Base-by-base conservation (phyloP, 495 filamentous ascomycete species). In the Lasiosphaeriaceae sp. region DNA sequence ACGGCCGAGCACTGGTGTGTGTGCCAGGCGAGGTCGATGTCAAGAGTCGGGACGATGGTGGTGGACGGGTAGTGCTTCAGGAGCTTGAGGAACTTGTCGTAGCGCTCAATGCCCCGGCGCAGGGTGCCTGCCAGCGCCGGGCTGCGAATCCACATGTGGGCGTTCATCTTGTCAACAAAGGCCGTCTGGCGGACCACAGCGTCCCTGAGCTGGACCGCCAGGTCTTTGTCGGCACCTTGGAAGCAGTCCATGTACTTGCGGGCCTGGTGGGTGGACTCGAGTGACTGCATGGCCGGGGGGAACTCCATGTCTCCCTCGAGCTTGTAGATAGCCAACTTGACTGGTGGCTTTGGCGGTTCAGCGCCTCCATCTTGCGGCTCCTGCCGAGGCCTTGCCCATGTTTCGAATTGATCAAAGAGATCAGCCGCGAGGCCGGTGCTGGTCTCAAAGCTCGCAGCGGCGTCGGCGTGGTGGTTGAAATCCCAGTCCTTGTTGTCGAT, bases 11-110 rank as follows among this genome's bases (percentile, higher is more conserved):
- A 56, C 34, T 56, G 54, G n/a, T 56, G 54, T 24, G 54, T 56
- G 34, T 56, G 54, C 54, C 54, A 56, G 0, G 26, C 54, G 20
- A 56, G 21, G n/a, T 56, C 54, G 21, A 56, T 56, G 19, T 56
- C 54, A 2, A 56, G 34, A 11, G 54, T 56, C 4, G 54, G 54
- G 1, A 56, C 54, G 8, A 50, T 16, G 24, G 49, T 50, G 12
- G 19, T 21, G 16, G 34, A 31, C 17, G 31, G 21, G 19, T 56
- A 50, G 31, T 17, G 46, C 16, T 50, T 49, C 12, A 56, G 21
- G 8, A 56, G 34, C 21, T 29, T 34, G 2, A 56, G 35, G 23
- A 56, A 56, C 34, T 50, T 43, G 47, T 31, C 16, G 47, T 56
- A 56, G 21, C 54, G 46, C 7, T 20, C 34, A 16, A 50, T 44